These are phyloP conservation scores for Brasenia schreberi DNA, from an alignment of 164 flowering plant genomes.

Conservation along the genomic window DNA sequence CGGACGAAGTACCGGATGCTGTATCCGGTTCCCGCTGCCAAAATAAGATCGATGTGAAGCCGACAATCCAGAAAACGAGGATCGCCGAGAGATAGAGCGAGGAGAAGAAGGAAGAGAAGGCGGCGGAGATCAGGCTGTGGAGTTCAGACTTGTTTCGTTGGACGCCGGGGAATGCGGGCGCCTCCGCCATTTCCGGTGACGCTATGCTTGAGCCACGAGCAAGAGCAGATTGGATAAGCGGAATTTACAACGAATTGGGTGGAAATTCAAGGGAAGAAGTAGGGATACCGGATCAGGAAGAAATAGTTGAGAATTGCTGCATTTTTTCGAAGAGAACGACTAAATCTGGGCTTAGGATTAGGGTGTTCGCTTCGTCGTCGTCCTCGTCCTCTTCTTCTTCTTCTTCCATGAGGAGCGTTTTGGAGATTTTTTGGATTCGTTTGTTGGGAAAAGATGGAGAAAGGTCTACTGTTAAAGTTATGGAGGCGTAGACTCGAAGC, in stretches of 20 bases:
- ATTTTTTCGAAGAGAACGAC: no score
- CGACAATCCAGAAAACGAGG: conserved; percentile 46
- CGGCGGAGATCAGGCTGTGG: background rate
- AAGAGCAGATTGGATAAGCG: background rate
- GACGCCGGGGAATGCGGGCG: background rate
- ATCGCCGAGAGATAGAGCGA: conserved; percentile 12
- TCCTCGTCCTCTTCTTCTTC: background rate
- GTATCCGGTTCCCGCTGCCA: conserved; percentile 45
- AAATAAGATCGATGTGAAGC: conserved; percentile 39
- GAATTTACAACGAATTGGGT: no score
- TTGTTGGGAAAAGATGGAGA: background rate
- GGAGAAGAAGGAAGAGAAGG: background rate
- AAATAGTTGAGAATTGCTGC: no score
- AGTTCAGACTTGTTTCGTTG: background rate
- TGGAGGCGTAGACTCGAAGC: background rate
- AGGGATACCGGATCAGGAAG: background rate
- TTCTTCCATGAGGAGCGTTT: background rate
- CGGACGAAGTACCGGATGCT: conserved; percentile 30
- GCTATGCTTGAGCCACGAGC: background rate
- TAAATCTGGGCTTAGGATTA: no score
- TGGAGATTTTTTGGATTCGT: background rate
- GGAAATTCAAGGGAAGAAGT: background rate
- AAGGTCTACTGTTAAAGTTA: background rate
- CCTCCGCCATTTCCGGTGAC: background rate
- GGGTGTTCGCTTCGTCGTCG: no score